phyloP scores from a whole-genome alignment of 768 basidiomycete species.

The Imleria badia region DNA sequence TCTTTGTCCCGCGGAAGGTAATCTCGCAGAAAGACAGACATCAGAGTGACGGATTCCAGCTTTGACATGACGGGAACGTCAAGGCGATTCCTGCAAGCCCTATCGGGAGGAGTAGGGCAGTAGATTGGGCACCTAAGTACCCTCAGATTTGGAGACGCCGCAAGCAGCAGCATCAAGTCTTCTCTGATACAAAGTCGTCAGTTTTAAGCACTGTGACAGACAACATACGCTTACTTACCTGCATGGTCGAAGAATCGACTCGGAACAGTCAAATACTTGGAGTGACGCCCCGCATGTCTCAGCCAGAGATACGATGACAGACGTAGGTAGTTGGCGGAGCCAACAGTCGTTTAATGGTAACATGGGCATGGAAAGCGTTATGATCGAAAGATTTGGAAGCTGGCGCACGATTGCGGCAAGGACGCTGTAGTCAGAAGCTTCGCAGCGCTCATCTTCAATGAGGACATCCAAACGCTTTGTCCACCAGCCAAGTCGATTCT shows the following conservation, averaged over 20 bases:
- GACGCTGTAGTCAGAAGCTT: constrained; percentile 21
- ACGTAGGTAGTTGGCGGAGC: constrained; percentile 25
- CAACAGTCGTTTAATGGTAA: constrained; percentile 25
- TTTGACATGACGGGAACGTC: constrained; percentile 30
- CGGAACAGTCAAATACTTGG: constrained; percentile 30
- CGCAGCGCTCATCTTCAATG: constrained; percentile 27
- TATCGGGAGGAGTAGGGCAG: constrained; percentile 24
- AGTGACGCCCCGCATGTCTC: constrained; percentile 29
- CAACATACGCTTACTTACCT: constrained; percentile 17
- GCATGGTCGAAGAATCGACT: constrained; percentile 30
- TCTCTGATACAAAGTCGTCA: constrained; percentile 18
- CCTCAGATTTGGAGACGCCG: constrained; percentile 25
- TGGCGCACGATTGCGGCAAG: constrained; percentile 26
- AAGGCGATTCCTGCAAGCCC: constrained; percentile 14
- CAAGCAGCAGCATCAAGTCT: constrained; percentile 29
- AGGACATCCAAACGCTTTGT: constrained; percentile 27
- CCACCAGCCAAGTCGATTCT: constrained; percentile 24
- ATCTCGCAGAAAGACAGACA: constrained; percentile 30
- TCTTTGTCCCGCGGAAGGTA: constrained; percentile 30
- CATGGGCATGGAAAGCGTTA: constrained; percentile 30
- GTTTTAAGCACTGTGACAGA: background rate
- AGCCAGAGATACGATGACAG: constrained; percentile 20
- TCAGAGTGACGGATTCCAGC: constrained; percentile 25
- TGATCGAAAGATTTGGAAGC: constrained; percentile 24
- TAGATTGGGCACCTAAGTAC: constrained; percentile 30